Percentiles rank a stretch among this genome's conserved stretches.
These are phyloP conservation scores for Articulospora tetracladia DNA, from an alignment of 495 filamentous ascomycete species.

Conservation along the genomic window DNA sequence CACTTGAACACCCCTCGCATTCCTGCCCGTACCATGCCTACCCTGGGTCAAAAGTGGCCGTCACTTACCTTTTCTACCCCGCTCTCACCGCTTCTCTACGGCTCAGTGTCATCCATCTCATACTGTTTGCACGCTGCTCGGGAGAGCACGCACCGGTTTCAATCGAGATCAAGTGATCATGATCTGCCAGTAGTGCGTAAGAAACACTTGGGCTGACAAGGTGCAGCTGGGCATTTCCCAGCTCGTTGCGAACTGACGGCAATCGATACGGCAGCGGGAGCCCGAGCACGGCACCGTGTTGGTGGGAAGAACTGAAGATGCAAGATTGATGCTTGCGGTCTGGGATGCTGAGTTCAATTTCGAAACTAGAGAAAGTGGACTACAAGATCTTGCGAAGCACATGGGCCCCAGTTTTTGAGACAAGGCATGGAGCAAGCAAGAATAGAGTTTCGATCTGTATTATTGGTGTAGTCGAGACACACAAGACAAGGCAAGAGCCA, in stretches of 20 bases:
- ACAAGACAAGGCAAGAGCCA: too few relatives aligned
- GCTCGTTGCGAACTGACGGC: background rate
- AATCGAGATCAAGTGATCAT: slow-evolving; percentile 5
- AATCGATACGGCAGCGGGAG: background rate
- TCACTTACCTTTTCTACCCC: background rate
- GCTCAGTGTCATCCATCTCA: background rate
- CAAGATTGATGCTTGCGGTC: background rate
- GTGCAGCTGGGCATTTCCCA: background rate
- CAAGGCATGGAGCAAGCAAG: background rate
- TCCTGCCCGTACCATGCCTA: background rate
- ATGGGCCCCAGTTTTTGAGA: too few relatives aligned
- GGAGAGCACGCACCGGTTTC: background rate
- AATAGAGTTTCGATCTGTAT: background rate
- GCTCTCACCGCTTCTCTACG: slow-evolving; percentile 8
- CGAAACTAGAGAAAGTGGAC: background rate
- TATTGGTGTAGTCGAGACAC: background rate
- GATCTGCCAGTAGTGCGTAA: too few relatives aligned
- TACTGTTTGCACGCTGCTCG: background rate
- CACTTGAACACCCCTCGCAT: background rate
- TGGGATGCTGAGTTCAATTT: background rate
- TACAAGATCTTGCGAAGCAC: too few relatives aligned
- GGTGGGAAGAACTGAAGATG: background rate
- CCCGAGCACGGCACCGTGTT: slow-evolving; percentile 2
- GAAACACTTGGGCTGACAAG: background rate
- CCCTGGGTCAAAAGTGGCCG: background rate